These are phyloP conservation scores for Gaeumannomyces tritici DNA, from an alignment of 2,329 filamentous ascomycete genomes.

Conservation along the genomic window DNA sequence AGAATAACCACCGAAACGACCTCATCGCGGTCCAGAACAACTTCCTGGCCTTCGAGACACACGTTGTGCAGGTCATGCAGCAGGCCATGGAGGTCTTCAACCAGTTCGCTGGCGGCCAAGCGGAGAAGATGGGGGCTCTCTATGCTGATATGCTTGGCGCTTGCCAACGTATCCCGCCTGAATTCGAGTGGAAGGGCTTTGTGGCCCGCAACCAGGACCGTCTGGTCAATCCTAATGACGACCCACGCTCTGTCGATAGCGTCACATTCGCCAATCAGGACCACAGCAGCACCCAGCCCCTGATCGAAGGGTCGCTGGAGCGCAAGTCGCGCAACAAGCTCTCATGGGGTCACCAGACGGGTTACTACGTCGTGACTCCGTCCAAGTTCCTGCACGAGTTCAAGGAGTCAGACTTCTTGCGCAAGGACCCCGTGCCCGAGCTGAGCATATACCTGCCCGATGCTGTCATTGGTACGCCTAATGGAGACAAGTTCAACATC, in stretches of 20 bases:
- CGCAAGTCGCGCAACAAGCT: conserved; percentile 84
- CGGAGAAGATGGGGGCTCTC: conserved; percentile 71
- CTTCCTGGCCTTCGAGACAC: conserved; percentile 78
- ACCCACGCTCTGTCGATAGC: conserved; percentile 62
- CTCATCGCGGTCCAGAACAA: conserved; percentile 85
- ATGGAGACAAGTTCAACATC: conserved; percentile 80
- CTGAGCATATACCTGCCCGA: conserved; percentile 88
- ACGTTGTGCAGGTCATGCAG: conserved; percentile 76
- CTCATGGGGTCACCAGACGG: conserved; percentile 63
- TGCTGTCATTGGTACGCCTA: conserved; percentile 62
- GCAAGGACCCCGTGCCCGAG: conserved; percentile 70
- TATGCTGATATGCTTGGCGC: conserved; percentile 76
- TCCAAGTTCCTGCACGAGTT: conserved; percentile 91
- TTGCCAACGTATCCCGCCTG: conserved; percentile 65
- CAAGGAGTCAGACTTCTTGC: conserved; percentile 73
- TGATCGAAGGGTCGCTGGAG: conserved; percentile 84
- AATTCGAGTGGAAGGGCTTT: conserved; percentile 92
- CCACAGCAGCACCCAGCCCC: conserved; percentile 66
- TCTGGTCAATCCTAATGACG: conserved; percentile 68
- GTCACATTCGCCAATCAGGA: conserved; percentile 84
- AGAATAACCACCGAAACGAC: conserved; percentile 94
- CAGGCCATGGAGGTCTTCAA: conserved; percentile 75
- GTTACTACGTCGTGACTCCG: conserved; percentile 85
- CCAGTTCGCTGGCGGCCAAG: conserved; percentile 68
- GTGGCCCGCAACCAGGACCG: conserved; percentile 57